These are phyloP conservation scores for Trichosporon asahii DNA, from an alignment of 1,284 basidiomycete genomes.

Conservation along the genomic window DNA sequence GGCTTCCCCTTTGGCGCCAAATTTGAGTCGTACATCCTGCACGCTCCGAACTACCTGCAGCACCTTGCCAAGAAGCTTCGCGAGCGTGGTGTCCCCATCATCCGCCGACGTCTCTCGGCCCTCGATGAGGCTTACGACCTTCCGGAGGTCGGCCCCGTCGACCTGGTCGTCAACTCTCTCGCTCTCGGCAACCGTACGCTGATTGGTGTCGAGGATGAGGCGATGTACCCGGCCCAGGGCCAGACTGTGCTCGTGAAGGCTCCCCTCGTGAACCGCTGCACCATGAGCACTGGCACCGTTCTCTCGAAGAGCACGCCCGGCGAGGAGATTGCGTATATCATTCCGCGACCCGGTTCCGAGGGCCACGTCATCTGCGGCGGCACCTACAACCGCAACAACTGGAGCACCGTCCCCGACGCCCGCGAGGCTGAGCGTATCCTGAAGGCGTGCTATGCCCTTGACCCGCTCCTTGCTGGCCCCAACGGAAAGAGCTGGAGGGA, in stretches of 20 bases:
- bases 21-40: slow-evolving; percentile 47
- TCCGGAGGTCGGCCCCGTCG: slow-evolving; percentile 29
- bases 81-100: slow-evolving; percentile 40
- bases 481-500: slow-evolving; percentile 43
- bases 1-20: slow-evolving; percentile 30
- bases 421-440: slow-evolving; percentile 48
- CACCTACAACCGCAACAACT: slow-evolving; percentile 41
- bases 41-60: slow-evolving; percentile 48
- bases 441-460: slow-evolving; percentile 44
- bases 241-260: slow-evolving; percentile 49
- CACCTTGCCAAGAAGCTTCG: slow-evolving; percentile 40
- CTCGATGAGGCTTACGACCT: slow-evolving; percentile 50
- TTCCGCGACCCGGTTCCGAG: slow-evolving; percentile 52
- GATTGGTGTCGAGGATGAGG: slow-evolving; percentile 47
- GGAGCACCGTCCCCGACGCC: slow-evolving; percentile 38
- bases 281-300: slow-evolving; percentile 18
- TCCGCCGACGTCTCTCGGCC: slow-evolving; percentile 40
- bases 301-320: slow-evolving; percentile 1
- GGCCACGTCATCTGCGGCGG: slow-evolving; percentile 49
- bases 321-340: slow-evolving; percentile 45
- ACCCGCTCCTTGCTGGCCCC: slow-evolving; percentile 45
- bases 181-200: slow-evolving; percentile 48
- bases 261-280: slow-evolving; percentile 34
- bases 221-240: slow-evolving; percentile 46
- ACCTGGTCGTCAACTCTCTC: slow-evolving; percentile 54